phyloP scores from a whole-genome alignment of 257 asterid species.

The Datura wrightii region DNA sequence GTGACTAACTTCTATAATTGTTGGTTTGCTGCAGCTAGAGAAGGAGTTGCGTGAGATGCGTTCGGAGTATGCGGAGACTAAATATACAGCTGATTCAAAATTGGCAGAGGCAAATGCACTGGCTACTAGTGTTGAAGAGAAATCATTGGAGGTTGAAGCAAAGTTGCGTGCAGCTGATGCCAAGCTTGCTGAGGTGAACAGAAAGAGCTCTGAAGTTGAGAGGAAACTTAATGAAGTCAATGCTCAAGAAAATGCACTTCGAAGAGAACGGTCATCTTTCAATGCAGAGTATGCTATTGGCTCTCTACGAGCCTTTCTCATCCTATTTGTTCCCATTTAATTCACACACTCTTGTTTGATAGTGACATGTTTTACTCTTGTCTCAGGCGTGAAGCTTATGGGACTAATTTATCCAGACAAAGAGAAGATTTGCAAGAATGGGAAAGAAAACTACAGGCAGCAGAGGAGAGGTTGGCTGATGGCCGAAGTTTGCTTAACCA shows the following conservation, averaged over 20 bases:
- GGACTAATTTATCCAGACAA: conserved; percentile 66
- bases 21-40: conserved; percentile 78
- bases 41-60: conserved; percentile 87
- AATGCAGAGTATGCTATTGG: conserved; percentile 65
- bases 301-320: conserved; percentile 17
- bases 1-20: conserved; percentile 36
- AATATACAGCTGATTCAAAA: conserved; percentile 87
- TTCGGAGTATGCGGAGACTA: conserved; percentile 80
- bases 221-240: conserved; percentile 72
- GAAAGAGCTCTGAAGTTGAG: conserved; percentile 84
- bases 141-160: conserved; percentile 90
- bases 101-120: conserved; percentile 74
- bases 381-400: conserved; percentile 76
- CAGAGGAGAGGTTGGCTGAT: conserved; percentile 89
- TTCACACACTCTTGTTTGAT: conserved; percentile 33
- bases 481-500: conserved; percentile 83
- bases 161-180: conserved; percentile 84
- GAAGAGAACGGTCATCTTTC: conserved; percentile 75
- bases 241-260: conserved; percentile 78
- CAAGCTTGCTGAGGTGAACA: conserved; percentile 88
- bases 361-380: background rate
- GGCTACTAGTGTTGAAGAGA: conserved; percentile 74
- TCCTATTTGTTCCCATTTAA: conserved; percentile 1
- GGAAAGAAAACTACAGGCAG: conserved; percentile 80
- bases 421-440: conserved; percentile 90